phyloP scores from a whole-genome alignment of 2,329 filamentous ascomycete species.

The Pseudogymnoascus sp. region DNA sequence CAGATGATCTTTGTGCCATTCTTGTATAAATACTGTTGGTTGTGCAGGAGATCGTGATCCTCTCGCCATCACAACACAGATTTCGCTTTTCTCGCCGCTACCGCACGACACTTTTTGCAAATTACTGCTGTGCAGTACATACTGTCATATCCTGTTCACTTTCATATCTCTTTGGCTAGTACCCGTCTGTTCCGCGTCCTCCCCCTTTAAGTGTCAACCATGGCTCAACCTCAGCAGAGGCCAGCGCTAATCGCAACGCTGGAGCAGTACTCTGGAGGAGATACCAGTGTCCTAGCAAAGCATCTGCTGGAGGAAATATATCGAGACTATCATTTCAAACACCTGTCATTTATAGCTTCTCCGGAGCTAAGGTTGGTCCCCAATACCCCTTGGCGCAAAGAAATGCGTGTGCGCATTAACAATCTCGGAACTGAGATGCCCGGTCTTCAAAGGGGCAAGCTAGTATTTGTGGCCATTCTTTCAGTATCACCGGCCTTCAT shows the following conservation, averaged over 20 bases:
- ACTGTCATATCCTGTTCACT: neutral
- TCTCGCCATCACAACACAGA: neutral
- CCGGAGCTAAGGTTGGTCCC: neutral
- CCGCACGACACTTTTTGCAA: neutral
- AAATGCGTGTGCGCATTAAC: neutral
- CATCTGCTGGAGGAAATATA: neutral
- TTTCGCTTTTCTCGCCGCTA: neutral
- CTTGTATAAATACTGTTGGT: neutral
- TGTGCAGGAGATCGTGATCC: neutral
- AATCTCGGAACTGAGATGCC: neutral
- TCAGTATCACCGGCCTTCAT: neutral
- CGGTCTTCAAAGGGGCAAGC: neutral
- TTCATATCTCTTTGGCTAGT: neutral
- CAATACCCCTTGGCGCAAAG: neutral
- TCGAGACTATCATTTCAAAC: neutral
- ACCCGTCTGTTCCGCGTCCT: neutral
- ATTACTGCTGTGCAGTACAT: neutral
- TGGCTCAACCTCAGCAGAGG: neutral
- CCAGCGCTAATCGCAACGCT: neutral
- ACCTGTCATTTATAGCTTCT: neutral
- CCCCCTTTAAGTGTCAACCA: neutral
- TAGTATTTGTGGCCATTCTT: conserved; percentile 1
- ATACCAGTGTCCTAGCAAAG: neutral
- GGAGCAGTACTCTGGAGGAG: neutral
- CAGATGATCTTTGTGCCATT: neutral